Conservation (phyloP, 805 yeast species). For the Saccharomyces eubayanus region DNA sequence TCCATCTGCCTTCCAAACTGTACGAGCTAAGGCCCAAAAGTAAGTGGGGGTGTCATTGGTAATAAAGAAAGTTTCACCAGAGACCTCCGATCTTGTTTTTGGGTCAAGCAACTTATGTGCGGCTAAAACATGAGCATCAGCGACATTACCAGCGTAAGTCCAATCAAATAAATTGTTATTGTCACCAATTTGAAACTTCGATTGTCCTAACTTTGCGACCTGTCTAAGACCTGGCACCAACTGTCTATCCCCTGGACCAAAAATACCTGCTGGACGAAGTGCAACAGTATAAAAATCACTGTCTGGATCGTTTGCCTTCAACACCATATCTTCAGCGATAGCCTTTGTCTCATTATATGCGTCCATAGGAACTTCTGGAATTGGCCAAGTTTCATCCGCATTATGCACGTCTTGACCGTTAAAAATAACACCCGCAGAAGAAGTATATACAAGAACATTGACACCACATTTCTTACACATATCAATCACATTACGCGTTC, state of each 20-base stretch:
- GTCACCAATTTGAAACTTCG: slow-evolving; percentile 89
- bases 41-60: slow-evolving; percentile 93
- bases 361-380: slow-evolving; percentile 88
- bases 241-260: slow-evolving; percentile 98
- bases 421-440: slow-evolving; percentile 95
- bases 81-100: slow-evolving; percentile 38
- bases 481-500: slow-evolving; percentile 67
- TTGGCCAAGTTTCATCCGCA: slow-evolving; percentile 92
- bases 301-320: slow-evolving; percentile 56
- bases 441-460: slow-evolving; percentile 80
- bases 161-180: slow-evolving; percentile 91
- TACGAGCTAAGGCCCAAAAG: slow-evolving; percentile 94
- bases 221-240: slow-evolving; percentile 84
- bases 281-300: slow-evolving; percentile 67
- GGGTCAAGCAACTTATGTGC: slow-evolving; percentile 62
- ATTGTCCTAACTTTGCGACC: slow-evolving; percentile 77
- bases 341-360: slow-evolving; percentile 95
- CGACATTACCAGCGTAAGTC: slow-evolving; percentile 98
- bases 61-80: slow-evolving; percentile 83
- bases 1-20: slow-evolving; percentile 96
- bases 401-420: slow-evolving; percentile 89
- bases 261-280: slow-evolving; percentile 93
- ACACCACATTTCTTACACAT: slow-evolving; percentile 45
- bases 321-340: slow-evolving; percentile 73
- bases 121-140: slow-evolving; percentile 91